Base-by-base conservation (phyloP, 2,329 filamentous ascomycete genomes). In the Chrysoporthe cubensis region DNA sequence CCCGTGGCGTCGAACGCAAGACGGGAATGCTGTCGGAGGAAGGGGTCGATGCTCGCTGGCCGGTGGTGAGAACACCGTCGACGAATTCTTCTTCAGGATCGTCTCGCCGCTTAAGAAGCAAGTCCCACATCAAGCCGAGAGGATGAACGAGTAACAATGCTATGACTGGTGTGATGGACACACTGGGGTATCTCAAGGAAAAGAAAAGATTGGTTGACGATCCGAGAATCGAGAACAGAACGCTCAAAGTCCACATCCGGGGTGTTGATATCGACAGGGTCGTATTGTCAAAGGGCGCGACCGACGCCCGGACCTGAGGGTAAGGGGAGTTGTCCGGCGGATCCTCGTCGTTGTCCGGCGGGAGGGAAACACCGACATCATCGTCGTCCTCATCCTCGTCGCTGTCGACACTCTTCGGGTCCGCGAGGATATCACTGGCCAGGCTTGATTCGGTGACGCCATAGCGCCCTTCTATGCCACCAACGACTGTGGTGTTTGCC, bases 171-270 rank as follows among this genome's bases (percentile, higher is more conserved):
- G 92, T 95, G 75, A 96, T 95, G 69, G 91, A 91, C 77, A 96
- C 92, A 78, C 93, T 96, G 40, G 93, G 93, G 83, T 96, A 96
- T 86, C 93, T 87, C 76, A 96, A 83, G 46, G 92, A 94, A 82
- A 96, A 97, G 81, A 96, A 96, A 52, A 96, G 81, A 78, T 96
- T 96, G 46, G 91, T 93, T 2, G 91, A 91, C 59, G 92, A 95
- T 70, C 93, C 93, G 50, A 94, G 85, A 48, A 96, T 84, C 9
- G 92, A 90, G 77, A 96, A 96, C 11, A 96, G 76, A 46, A 92
- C 84, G n/a, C 92, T 93, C 21, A 96, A 78, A 43, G 84, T 84
- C 93, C 92, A 96, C 92, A 96, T 96, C 65, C 93, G 91, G 48
- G 92, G 92, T 5, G 92, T 95, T 78, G 92, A 93, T 75, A 96